These are phyloP conservation scores for Cryphonectria nitschkei DNA, from an alignment of 2,329 filamentous ascomycete genomes.

Conservation along the genomic window DNA sequence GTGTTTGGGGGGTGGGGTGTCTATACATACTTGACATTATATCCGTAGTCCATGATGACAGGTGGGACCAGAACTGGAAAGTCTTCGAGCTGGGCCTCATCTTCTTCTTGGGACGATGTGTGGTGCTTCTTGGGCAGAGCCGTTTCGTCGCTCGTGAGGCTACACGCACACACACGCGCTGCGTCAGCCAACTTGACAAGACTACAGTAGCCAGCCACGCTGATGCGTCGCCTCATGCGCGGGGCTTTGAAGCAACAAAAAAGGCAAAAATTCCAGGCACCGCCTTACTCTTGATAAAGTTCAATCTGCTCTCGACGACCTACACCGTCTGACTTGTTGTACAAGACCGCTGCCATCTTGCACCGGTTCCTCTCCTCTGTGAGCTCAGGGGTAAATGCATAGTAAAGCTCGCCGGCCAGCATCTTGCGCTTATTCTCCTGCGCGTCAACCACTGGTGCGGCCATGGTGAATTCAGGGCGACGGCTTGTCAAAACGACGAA, in stretches of 20 bases:
- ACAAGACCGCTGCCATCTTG: constrained; percentile 61
- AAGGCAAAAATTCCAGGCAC: neutral
- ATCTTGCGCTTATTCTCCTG: constrained; percentile 59
- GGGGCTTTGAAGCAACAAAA: neutral
- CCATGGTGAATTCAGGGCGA: constrained; percentile 7
- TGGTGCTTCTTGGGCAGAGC: constrained; percentile 64
- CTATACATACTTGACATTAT: constrained; percentile 61
- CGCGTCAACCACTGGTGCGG: constrained; percentile 39
- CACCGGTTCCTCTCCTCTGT: constrained; percentile 66
- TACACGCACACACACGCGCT: constrained; percentile 37
- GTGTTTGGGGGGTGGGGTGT: neutral
- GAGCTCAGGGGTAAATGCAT: constrained; percentile 72
- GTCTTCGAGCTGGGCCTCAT: constrained; percentile 65
- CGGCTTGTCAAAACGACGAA: neutral
- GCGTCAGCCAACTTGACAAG: constrained; percentile 13
- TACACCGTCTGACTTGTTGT: constrained; percentile 65
- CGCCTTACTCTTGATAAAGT: constrained; percentile 68
- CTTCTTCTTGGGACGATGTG: constrained; percentile 56
- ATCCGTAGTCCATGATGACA: constrained; percentile 76
- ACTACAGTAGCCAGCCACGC: neutral
- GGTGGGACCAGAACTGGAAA: constrained; percentile 73
- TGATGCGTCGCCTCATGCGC: neutral
- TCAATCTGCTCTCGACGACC: constrained; percentile 65
- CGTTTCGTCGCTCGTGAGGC: constrained; percentile 63
- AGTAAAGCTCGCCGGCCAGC: constrained; percentile 71